Evolutionary conservation across 176 grass and related monocot genomes (phyloP).

Genomic region (Luzula sylvatica): DNA sequence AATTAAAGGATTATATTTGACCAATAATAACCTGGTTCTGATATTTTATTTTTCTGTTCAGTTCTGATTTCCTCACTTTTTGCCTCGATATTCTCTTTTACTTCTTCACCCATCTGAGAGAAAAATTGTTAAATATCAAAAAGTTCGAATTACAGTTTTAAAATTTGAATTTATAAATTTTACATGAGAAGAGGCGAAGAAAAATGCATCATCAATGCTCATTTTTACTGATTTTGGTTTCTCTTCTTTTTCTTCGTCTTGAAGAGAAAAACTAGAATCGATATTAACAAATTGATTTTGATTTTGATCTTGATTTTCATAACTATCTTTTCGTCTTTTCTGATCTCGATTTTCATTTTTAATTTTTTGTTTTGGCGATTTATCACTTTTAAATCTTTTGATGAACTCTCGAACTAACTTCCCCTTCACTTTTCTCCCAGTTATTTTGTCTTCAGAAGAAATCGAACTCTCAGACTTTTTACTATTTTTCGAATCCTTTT

Average conservation of each 20-base stretch:
- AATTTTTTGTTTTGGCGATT: slow-evolving; percentile 54
- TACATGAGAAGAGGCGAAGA: slow-evolving; percentile 20
- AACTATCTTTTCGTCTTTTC: slow-evolving; percentile 33
- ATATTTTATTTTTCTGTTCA: slow-evolving; percentile 32
- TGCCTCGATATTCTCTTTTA: slow-evolving; percentile 19
- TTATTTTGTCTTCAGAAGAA: slow-evolving; percentile 54
- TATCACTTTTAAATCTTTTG: slow-evolving; percentile 62
- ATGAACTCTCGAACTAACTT: slow-evolving; percentile 65
- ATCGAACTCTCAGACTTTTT: slow-evolving; percentile 16
- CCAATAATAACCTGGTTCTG: slow-evolving; percentile 30
- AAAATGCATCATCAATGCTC: slow-evolving; percentile 28
- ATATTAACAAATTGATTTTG: slow-evolving; percentile 13
- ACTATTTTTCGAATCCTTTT: neutral
- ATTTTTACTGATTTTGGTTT: slow-evolving; percentile 10
- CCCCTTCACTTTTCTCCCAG: slow-evolving; percentile 49
- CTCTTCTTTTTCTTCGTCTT: slow-evolving; percentile 19
- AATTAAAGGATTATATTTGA: slow-evolving; percentile 6
- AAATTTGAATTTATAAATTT: slow-evolving; percentile 20
- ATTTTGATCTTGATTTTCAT: slow-evolving; percentile 17
- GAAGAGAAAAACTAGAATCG: slow-evolving; percentile 26
- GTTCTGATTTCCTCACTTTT: slow-evolving; percentile 12
- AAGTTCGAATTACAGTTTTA: slow-evolving; percentile 12
- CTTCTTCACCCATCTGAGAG: slow-evolving; percentile 41
- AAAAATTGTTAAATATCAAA: neutral
- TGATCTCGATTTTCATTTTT: slow-evolving; percentile 26